phyloP scores from a whole-genome alignment of 257 asterid species.

The Penstemon eatonii region DNA sequence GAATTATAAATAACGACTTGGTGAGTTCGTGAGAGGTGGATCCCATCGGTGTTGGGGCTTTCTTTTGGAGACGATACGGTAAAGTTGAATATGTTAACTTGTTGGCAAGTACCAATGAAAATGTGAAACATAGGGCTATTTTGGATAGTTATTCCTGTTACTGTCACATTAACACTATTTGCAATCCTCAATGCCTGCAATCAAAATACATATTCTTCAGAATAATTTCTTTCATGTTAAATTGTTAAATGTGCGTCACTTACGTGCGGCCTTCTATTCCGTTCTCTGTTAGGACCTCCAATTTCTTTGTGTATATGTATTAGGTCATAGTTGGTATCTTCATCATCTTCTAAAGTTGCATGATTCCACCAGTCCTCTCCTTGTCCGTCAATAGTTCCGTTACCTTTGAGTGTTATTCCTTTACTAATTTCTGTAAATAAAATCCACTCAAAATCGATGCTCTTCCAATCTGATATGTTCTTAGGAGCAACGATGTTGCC shows the following conservation, averaged over 20 bases:
- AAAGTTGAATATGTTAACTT: conserved; percentile 10
- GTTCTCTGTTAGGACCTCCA: not conserved
- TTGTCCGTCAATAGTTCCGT: conserved; percentile 32
- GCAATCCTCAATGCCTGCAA: conserved; percentile 25
- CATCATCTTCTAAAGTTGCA: not conserved
- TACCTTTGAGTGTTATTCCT: conserved; percentile 29
- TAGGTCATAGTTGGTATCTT: not conserved
- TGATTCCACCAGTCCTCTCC: conserved; percentile 32
- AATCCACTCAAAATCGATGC: conserved; percentile 20
- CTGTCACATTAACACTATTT: conserved; percentile 2
- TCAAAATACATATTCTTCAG: not conserved
- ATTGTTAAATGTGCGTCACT: not conserved
- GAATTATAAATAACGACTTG: conserved; percentile 17
- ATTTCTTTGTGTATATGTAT: not conserved
- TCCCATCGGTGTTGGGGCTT: conserved; percentile 36
- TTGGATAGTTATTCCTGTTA: conserved; percentile 29
- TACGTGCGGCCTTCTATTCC: conserved; percentile 20
- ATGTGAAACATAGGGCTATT: conserved; percentile 33
- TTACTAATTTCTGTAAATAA: not conserved
- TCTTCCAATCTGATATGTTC: not conserved
- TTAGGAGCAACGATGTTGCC: conserved; percentile 34
- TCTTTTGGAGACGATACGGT: conserved; percentile 21
- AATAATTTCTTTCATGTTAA: not conserved
- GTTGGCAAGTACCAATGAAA: not conserved
- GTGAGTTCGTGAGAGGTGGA: conserved; percentile 26